Evolutionary conservation across 208 protist species (phyloP).

Genomic region (Acanthamoeba culbertsoni): DNA sequence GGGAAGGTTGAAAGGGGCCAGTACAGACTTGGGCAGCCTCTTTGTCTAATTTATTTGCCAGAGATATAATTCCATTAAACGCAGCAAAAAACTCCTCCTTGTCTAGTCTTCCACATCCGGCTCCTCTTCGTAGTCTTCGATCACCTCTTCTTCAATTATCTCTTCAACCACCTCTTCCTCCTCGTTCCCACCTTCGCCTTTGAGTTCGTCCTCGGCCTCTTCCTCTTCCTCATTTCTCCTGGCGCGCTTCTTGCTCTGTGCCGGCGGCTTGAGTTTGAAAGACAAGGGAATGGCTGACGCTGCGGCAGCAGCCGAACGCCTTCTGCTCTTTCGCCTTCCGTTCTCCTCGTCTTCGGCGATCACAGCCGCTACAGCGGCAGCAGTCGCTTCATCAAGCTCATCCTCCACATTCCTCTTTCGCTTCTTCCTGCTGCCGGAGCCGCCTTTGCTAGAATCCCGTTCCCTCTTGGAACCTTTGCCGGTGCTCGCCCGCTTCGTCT

Average conservation of each 20-base stretch:
- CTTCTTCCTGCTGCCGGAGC: neutral
- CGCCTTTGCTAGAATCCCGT: neutral
- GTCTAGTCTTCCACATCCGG: too few relatives aligned
- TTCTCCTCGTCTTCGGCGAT: neutral
- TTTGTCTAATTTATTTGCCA: too few relatives aligned
- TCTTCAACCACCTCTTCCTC: neutral
- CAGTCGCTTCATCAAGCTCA: neutral
- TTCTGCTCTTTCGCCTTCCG: neutral
- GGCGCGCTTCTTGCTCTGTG: neutral
- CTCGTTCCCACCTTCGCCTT: neutral
- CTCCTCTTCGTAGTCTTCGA: constrained; percentile 10
- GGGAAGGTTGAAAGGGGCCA: too few relatives aligned
- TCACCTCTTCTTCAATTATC: neutral
- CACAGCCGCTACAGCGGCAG: neutral
- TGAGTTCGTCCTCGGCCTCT: neutral
- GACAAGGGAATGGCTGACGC: neutral
- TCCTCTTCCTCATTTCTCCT: neutral
- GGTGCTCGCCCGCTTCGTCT: neutral
- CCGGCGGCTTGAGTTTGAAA: neutral
- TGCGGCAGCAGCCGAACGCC: neutral
- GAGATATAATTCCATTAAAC: too few relatives aligned
- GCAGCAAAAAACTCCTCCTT: too few relatives aligned
- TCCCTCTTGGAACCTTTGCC: neutral
- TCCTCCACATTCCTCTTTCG: neutral
- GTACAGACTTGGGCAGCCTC: too few relatives aligned